phyloP scores from a whole-genome alignment of 805 yeast species.

The Candida loeiensis region DNA sequence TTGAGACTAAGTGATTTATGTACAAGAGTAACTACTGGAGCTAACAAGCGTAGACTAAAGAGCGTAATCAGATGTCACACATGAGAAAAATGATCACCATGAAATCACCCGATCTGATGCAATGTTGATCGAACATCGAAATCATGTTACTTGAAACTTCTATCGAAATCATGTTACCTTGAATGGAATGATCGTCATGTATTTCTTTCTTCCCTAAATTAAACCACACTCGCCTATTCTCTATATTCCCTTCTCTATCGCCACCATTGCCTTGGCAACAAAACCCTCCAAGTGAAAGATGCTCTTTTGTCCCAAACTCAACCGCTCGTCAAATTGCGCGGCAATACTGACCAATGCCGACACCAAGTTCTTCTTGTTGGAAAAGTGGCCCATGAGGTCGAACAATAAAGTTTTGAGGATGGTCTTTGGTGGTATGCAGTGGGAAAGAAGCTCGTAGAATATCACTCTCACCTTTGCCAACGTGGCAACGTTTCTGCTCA shows the following conservation, averaged over 20 bases:
- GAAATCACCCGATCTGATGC: no score
- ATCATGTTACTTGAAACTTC: no score
- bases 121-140: no score
- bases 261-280: constrained; percentile 82
- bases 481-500: constrained; percentile 61
- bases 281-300: constrained; percentile 96
- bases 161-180: no score
- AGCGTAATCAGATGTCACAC: no score
- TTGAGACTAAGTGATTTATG: not conserved
- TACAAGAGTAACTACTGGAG: not conserved
- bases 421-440: constrained; percentile 87
- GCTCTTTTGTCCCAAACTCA: constrained; percentile 80
- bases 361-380: constrained; percentile 27
- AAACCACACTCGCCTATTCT: not conserved
- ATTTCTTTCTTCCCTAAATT: not conserved
- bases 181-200: no score
- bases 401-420: constrained; percentile 60
- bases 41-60: not conserved
- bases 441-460: constrained; percentile 81
- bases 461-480: constrained; percentile 60
- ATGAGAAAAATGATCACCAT: not conserved
- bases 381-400: constrained; percentile 34
- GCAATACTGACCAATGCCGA: constrained; percentile 54
- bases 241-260: constrained; percentile 41
- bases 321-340: constrained; percentile 76